A percentile compares a stretch with the other conserved stretches of the same genome.
phyloP scores from a whole-genome alignment of 306 rosid species.

The Psophocarpus tetragonolobus region DNA sequence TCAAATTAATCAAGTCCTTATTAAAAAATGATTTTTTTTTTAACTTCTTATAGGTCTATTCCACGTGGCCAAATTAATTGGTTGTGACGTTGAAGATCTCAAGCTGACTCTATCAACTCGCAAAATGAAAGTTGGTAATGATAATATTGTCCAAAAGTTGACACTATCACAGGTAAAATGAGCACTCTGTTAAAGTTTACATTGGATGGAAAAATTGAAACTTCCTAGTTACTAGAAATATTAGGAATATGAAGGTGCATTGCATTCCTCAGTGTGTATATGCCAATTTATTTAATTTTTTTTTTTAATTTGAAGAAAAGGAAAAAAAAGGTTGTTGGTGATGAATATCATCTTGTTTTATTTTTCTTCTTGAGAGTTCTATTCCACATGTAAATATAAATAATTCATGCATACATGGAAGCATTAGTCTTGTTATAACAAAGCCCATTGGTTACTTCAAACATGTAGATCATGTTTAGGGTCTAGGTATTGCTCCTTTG shows the following conservation, averaged over 20 bases:
- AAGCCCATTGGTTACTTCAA: conserved; percentile 14
- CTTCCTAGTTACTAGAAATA: conserved; percentile 7
- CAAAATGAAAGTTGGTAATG: conserved; percentile 82
- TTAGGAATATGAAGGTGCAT: conserved; percentile 5
- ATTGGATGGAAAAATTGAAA: conserved; percentile 5
- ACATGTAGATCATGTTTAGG: conserved; percentile 5
- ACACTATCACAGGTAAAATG: conserved; percentile 79
- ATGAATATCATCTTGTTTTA: conserved; percentile 5
- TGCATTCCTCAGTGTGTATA: conserved; percentile 6
- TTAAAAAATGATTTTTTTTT: not conserved
- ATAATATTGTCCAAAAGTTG: conserved; percentile 81
- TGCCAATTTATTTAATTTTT: not conserved
- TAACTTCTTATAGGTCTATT: conserved; percentile 61
- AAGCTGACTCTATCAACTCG: conserved; percentile 77
- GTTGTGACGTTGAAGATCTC: conserved; percentile 72
- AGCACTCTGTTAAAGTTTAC: not conserved
- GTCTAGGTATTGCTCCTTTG: not conserved
- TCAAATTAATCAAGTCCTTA: conserved; percentile 13
- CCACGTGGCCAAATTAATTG: conserved; percentile 71
- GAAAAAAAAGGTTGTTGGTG: not conserved
- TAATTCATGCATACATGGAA: not conserved
- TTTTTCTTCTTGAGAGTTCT: conserved; percentile 10
- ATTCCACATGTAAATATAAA: conserved; percentile 13
- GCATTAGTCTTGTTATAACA: conserved; percentile 12
- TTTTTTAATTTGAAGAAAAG: conserved; percentile 7